Evolutionary conservation across 306 rosid species (phyloP).

Genomic region (Cotoneaster glaucophyllus): DNA sequence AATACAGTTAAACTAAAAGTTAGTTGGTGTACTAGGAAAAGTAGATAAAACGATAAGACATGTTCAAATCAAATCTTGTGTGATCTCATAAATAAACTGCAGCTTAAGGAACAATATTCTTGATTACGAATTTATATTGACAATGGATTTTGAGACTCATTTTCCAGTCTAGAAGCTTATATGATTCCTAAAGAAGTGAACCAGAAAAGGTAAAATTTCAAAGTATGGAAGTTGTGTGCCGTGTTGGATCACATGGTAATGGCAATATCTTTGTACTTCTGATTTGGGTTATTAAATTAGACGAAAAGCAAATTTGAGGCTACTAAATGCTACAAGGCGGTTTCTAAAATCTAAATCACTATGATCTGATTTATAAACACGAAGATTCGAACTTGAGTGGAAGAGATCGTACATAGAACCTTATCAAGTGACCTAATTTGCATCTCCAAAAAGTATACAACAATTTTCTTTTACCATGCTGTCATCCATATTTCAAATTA

Average conservation of each 20-base stretch:
- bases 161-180: not conserved
- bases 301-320: not conserved
- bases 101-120: not conserved
- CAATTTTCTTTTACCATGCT: not conserved
- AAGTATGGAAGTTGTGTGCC: not conserved
- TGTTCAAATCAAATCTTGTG: not conserved
- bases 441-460: not conserved
- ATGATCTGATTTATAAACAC: no score
- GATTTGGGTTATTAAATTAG: not conserved
- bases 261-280: not conserved
- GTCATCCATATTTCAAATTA: not conserved
- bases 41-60: not conserved
- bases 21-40: not conserved
- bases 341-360: not conserved
- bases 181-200: not conserved
- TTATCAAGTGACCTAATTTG: not conserved
- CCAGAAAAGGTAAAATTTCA: not conserved
- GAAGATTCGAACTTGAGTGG: not conserved
- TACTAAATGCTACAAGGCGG: not conserved
- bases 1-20: not conserved
- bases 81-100: not conserved
- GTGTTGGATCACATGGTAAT: constrained; percentile 9
- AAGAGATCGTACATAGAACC: no score
- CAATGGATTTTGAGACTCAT: not conserved
- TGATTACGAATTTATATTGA: not conserved